Evolutionary conservation across 176 grass and related monocot genomes (phyloP).

Genomic region (Musa beccarii): DNA sequence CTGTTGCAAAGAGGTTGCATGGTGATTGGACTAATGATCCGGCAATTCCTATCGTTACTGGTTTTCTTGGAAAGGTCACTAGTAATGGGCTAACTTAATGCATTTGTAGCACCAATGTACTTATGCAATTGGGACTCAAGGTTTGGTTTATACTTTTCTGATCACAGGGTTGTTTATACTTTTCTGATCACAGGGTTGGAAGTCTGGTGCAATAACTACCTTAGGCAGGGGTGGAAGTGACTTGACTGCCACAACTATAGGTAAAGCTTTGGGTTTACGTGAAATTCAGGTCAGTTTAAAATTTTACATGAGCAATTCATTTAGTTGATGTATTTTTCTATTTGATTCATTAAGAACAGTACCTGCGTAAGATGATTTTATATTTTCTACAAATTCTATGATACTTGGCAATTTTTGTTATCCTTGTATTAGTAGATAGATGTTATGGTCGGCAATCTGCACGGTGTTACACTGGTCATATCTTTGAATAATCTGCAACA

Average conservation of each 20-base stretch:
- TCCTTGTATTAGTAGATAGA: background rate
- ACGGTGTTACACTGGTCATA: background rate
- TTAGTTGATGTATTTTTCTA: background rate
- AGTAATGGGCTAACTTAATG: slow-evolving; percentile 1
- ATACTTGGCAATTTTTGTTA: background rate
- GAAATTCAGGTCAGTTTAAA: slow-evolving; percentile 73
- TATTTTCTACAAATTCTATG: background rate
- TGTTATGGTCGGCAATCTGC: background rate
- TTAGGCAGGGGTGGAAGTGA: slow-evolving; percentile 90
- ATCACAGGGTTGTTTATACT: slow-evolving; percentile 73
- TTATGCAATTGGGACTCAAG: background rate
- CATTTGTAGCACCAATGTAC: background rate
- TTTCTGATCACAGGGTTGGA: too few species aligned
- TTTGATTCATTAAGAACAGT: background rate
- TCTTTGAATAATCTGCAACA: slow-evolving; percentile 17
- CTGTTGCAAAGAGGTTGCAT: slow-evolving; percentile 76
- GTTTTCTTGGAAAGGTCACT: slow-evolving; percentile 89
- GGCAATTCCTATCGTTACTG: slow-evolving; percentile 80
- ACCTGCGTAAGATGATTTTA: background rate
- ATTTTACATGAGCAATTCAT: background rate
- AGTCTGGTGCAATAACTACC: slow-evolving; percentile 77
- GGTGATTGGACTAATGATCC: slow-evolving; percentile 75
- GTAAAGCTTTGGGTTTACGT: slow-evolving; percentile 94
- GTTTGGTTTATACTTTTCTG: background rate
- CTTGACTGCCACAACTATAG: slow-evolving; percentile 94